Conservation (phyloP, 2,329 filamentous ascomycete species). For the Talaromyces rugulosus region DNA sequence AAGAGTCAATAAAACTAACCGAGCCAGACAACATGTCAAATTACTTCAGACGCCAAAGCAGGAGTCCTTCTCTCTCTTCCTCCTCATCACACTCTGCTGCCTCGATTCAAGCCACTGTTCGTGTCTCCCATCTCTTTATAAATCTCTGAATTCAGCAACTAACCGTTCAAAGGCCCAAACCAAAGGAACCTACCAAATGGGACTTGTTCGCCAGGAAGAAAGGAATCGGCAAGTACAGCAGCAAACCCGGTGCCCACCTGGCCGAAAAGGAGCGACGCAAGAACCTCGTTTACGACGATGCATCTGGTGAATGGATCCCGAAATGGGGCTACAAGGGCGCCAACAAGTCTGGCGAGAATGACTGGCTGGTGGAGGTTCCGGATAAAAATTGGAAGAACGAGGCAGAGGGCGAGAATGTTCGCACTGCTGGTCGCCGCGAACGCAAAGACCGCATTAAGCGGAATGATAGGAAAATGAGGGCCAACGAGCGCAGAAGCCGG, state of each 20-base stretch:
- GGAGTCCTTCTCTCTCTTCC: constrained; percentile 80
- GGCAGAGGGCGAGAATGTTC: constrained; percentile 60
- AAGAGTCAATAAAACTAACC: not conserved
- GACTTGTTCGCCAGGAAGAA: constrained; percentile 94
- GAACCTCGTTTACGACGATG: constrained; percentile 81
- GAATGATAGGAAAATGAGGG: constrained; percentile 64
- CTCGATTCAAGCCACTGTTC: constrained; percentile 80
- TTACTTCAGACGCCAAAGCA: constrained; percentile 59
- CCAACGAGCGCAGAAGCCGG: constrained; percentile 55
- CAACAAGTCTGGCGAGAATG: constrained; percentile 76
- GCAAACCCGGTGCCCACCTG: constrained; percentile 47
- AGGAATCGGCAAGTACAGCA: constrained; percentile 83
- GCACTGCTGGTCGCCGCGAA: constrained; percentile 64
- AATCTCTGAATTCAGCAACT: not conserved
- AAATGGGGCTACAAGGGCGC: constrained; percentile 94
- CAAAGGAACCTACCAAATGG: constrained; percentile 87
- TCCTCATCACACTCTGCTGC: constrained; percentile 63
- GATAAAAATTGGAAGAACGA: constrained; percentile 69
- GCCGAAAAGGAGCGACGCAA: constrained; percentile 62
- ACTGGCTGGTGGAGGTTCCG: constrained; percentile 92
- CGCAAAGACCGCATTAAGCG: constrained; percentile 60
- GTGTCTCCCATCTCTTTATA: not conserved
- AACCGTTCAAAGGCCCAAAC: constrained; percentile 49
- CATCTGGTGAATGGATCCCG: constrained; percentile 79
- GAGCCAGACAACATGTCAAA: constrained; percentile 66